Evolutionary conservation across 75 land plant genomes (phyloP).

Genomic region (Pinus albicaulis): DNA sequence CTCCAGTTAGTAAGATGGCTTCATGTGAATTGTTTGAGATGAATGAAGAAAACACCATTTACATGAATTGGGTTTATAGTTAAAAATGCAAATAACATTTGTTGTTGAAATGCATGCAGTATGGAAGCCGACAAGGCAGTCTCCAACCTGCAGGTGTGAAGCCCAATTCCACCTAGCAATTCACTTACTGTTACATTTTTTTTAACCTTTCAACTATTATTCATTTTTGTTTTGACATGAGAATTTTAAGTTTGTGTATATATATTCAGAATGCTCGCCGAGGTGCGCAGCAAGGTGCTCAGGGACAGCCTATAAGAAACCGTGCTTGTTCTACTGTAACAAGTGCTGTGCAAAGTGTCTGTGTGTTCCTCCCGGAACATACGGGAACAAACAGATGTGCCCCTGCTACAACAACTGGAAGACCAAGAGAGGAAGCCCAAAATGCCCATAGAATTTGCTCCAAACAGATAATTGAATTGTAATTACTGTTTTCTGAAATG

Average conservation of each 20-base stretch:
- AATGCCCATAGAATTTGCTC: conserved; percentile 52
- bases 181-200: too few relatives aligned
- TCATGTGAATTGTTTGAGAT: too few relatives aligned
- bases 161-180: background rate
- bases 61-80: too few relatives aligned
- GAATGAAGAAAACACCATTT: too few relatives aligned
- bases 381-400: conserved; percentile 65
- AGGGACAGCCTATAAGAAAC: conserved; percentile 47
- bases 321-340: conserved; percentile 68
- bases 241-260: background rate
- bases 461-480: background rate
- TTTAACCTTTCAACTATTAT: too few relatives aligned
- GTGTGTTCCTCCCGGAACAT: conserved; percentile 72
- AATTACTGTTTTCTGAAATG: too few relatives aligned
- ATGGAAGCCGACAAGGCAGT: conserved; percentile 16
- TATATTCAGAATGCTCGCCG: background rate
- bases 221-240: too few relatives aligned
- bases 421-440: conserved; percentile 72
- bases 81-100: too few relatives aligned
- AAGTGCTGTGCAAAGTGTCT: conserved; percentile 71
- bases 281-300: conserved; percentile 48
- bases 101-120: conserved; percentile 1
- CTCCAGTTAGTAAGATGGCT: too few relatives aligned
- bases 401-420: conserved; percentile 91
- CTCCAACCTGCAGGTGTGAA: conserved; percentile 19